Base-by-base conservation (phyloP, 805 yeast species). In the Lipomyces anomalus region DNA sequence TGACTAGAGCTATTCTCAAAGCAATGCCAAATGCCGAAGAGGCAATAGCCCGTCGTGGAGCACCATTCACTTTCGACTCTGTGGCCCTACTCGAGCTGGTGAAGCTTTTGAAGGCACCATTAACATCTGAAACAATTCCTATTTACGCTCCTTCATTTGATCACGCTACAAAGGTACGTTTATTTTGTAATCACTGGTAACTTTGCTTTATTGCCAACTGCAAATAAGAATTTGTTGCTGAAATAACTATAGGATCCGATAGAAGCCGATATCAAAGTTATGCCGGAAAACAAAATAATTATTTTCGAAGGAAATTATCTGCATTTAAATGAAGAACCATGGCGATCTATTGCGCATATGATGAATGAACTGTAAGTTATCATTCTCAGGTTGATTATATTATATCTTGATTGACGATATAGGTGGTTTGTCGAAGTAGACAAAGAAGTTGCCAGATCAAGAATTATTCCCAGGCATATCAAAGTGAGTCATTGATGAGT, bases 1-100 rank as follows among this genome's bases (percentile, higher is more conserved):
- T 77, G n/a, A 74, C 84, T 0, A 60, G 81, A 26, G 49, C 57
- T 0, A 67, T 69, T 9, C 63, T 83, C 7, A 64, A 63, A n/a
- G 52, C 63, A 34, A 73, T 84, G 58, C 65, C 68, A 6, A 75
- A 86, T 53, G 72, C 85, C 0, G 68, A 61, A 7, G 67, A 65
- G 28, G 90, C 95, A 0, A 65, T 78, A 23, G 61, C 65, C 23
- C 70, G 85, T 50, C 72, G 97, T 40, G 97, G 97, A 0, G 82
- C 95, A 0, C 94, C 95, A 1, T 76, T 72, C 55, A 88, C 97
- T 0, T 90, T 89, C 66, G 89, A 89, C 59, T 75, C 83, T 4
- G 60, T 64, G 9, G 71, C 67, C 36, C 68, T 74, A 13, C 71
- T 67, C 1, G 59, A 50, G 3, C 57, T 72, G 16, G 65, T 62